Evolutionary conservation across 2,329 filamentous ascomycete species (phyloP).

Genomic region (Xylariomycetidae sp.): DNA sequence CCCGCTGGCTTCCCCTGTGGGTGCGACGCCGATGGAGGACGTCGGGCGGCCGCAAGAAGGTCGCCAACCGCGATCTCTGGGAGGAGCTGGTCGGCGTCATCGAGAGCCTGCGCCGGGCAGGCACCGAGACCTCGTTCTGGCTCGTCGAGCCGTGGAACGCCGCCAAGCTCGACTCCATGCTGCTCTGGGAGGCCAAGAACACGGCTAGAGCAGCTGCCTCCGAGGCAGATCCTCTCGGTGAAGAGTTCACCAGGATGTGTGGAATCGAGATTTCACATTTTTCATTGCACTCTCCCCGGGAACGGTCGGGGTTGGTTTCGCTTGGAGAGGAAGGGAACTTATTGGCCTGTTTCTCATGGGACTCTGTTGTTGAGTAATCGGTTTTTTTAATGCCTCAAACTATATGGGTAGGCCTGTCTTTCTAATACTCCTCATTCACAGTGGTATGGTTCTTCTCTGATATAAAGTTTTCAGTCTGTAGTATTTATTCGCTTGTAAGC

Average conservation of each 20-base stretch:
- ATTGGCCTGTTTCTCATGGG: no score
- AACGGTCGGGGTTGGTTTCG: no score
- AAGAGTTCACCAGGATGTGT: slow-evolving; percentile 20
- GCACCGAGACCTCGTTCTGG: slow-evolving; percentile 25
- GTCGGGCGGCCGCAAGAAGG: slow-evolving; percentile 11
- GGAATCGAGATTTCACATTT: slow-evolving; percentile 20
- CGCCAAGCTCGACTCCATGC: slow-evolving; percentile 10
- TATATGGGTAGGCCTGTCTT: no score
- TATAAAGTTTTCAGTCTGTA: no score
- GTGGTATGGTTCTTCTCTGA: no score
- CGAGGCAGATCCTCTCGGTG: slow-evolving; percentile 8
- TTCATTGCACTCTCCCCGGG: no score
- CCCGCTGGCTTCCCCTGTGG: slow-evolving; percentile 36
- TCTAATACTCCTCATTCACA: no score
- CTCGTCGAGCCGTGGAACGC: slow-evolving; percentile 11
- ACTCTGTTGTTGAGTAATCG: no score
- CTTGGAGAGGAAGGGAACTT: no score
- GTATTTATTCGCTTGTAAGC: no score
- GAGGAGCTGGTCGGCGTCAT: slow-evolving; percentile 29
- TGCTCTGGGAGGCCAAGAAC: slow-evolving; percentile 18
- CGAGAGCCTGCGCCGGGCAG: slow-evolving; percentile 11
- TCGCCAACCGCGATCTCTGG: slow-evolving; percentile 41
- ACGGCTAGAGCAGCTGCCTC: slow-evolving; percentile 16
- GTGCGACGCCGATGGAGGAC: slow-evolving; percentile 31
- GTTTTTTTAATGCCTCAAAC: no score